Evolutionary conservation across 345 rosid species (phyloP), one percentile per base, ranked within the genome.

Genomic region (Leavenworthia alabamica): DNA sequence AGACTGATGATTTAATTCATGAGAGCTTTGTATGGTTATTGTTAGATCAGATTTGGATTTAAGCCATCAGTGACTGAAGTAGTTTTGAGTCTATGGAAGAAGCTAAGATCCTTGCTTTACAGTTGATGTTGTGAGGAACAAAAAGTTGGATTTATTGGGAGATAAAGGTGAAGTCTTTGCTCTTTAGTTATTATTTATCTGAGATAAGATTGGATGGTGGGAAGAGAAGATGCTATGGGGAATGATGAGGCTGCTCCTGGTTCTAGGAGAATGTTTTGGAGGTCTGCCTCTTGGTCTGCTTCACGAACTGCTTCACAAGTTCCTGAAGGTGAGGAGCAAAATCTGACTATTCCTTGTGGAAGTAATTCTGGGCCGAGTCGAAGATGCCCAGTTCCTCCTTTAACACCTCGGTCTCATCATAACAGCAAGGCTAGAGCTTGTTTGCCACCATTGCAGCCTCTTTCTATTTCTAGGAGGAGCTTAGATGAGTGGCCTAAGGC

Each of bases 401-500:
- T 86, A 47, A 94, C 96, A 8, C 97, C 99, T 2, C 81, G 97
- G 2, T 84, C 99, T 0, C 99, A 93, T 59, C 94, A 89, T 45
- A 82, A 86, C 75, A 74, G 60, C 60, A 93, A 89, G 82, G 90
- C 83, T 10, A 79, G 99, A 73, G 86, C 96, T 14, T 84, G 93
- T 75, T 82, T 94, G 77, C 99, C 97, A 0, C 97, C 97, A 8
- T 39, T 90, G 84, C 99, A 89, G 76, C 99, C 99, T 0, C 74
- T 93, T 73, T 75, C 97, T 0, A 90, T 94, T 70, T 79, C 96
- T 1, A 80, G 99, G 50, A 82, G 95, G 68, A 94, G 99, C 57
- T 78, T 94, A 58, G 99, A 94, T 12, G 99, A 90, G 74, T 90
- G 99, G 97, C 99, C 96, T n/a, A 80, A 84, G 66, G 95, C 99